These are phyloP conservation scores for Pyrenophora seminiperda DNA, from an alignment of 2,329 filamentous ascomycete species.

Conservation along the genomic window DNA sequence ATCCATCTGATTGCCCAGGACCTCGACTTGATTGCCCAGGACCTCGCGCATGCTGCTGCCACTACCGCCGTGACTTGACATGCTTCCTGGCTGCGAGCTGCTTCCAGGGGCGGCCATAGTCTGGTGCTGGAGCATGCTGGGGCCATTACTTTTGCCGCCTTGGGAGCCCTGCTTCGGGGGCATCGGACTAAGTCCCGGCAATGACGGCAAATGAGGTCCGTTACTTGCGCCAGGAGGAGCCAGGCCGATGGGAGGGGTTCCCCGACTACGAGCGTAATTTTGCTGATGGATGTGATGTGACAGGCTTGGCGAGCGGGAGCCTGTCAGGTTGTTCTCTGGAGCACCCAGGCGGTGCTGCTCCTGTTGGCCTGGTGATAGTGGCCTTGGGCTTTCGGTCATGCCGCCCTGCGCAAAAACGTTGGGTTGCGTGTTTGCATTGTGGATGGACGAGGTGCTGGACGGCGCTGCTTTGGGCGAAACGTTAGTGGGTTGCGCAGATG, in stretches of 20 bases:
- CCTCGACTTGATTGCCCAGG: constrained; percentile 63
- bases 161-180: constrained; percentile 40
- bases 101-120: constrained; percentile 44
- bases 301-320: constrained; percentile 69
- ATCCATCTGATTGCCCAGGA: constrained; percentile 63
- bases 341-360: constrained; percentile 61
- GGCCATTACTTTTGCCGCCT: constrained; percentile 38
- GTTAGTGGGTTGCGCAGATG: constrained; percentile 47
- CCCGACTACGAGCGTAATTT: constrained; percentile 61
- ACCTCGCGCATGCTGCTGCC: constrained; percentile 69
- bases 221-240: constrained; percentile 50
- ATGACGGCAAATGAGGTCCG: constrained; percentile 50
- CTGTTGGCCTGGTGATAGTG: constrained; percentile 70
- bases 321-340: constrained; percentile 52
- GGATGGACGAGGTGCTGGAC: constrained; percentile 44
- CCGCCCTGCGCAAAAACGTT: constrained; percentile 71
- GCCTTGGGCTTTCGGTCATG: constrained; percentile 87
- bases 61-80: constrained; percentile 62
- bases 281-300: constrained; percentile 69
- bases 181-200: constrained; percentile 50
- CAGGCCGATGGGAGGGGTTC: constrained; percentile 57
- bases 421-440: constrained; percentile 45
- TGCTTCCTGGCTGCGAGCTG: constrained; percentile 57
- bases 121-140: constrained; percentile 51
- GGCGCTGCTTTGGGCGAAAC: constrained; percentile 47